Percentiles rank a stretch among this genome's conserved stretches.
Conservation (phyloP, 2,329 filamentous ascomycete species). For the Fusarium armeniacum region DNA sequence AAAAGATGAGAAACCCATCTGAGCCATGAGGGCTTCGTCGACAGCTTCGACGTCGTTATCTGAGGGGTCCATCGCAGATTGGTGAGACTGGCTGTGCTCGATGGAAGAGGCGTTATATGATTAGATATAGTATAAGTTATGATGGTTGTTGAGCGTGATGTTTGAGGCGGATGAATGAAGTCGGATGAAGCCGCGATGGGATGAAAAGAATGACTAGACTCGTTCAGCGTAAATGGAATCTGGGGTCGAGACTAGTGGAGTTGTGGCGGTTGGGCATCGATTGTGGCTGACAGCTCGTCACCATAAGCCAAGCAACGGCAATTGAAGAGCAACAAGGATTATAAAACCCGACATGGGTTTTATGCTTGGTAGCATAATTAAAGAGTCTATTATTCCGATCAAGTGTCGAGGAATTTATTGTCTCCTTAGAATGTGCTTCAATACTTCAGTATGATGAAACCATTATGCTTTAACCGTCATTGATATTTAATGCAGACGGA, state of each 20-base stretch:
- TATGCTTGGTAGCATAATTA: conserved; percentile 1
- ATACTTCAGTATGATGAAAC: neutral
- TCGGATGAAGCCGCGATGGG: conserved; percentile 20
- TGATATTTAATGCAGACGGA: neutral
- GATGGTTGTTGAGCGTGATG: conserved; percentile 3
- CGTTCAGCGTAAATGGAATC: conserved; percentile 42
- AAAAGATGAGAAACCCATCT: conserved; percentile 81
- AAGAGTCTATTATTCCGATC: neutral
- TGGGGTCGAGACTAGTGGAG: conserved; percentile 44
- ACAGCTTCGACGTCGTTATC: conserved; percentile 27
- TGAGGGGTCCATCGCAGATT: conserved; percentile 15
- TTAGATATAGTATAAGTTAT: neutral
- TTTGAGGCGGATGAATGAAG: conserved; percentile 21
- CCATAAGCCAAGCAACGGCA: neutral
- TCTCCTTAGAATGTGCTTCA: neutral
- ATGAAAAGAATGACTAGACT: conserved; percentile 33
- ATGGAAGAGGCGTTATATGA: neutral
- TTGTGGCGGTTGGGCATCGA: conserved; percentile 38
- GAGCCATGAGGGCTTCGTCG: conserved; percentile 68
- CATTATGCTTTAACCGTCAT: neutral
- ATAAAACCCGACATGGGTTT: neutral
- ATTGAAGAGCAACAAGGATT: conserved; percentile 9
- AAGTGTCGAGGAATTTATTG: neutral
- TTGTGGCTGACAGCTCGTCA: conserved; percentile 22
- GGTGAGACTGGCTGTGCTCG: neutral